phyloP scores from a whole-genome alignment of 192 early-diverging fungal genomes.

The Lobosporangium transversale region DNA sequence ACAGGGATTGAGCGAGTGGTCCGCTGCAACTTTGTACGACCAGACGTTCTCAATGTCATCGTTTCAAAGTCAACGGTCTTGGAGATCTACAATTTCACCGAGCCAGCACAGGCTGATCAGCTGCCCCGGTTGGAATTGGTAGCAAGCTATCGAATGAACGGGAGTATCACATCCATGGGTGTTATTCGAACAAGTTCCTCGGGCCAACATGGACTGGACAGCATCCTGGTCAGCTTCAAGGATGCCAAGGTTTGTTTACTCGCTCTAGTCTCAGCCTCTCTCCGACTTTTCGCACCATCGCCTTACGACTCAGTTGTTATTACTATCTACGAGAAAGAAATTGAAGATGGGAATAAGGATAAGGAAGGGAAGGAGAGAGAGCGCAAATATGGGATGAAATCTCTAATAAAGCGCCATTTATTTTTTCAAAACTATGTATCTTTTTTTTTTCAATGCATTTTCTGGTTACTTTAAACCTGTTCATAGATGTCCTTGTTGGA shows the following conservation, averaged over 20 bases:
- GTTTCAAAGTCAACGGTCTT: conserved; percentile 72
- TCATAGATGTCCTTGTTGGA: conserved; percentile 91
- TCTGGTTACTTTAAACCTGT: background rate
- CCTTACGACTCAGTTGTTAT: too few relatives aligned
- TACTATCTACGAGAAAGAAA: too few relatives aligned
- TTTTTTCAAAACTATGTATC: conserved; percentile 9
- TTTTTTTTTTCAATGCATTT: background rate
- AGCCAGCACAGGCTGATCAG: conserved; percentile 58
- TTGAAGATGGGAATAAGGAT: too few relatives aligned
- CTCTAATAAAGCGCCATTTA: conserved; percentile 22
- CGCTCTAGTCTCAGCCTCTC: background rate
- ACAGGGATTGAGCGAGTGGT: conserved; percentile 70
- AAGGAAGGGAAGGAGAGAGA: background rate
- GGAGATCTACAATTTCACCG: conserved; percentile 74
- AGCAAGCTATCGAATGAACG: conserved; percentile 71
- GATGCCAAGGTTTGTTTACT: conserved; percentile 82
- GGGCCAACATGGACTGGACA: conserved; percentile 73
- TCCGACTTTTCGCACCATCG: too few relatives aligned
- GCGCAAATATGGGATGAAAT: background rate
- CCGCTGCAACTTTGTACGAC: conserved; percentile 68
- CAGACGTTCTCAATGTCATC: conserved; percentile 69
- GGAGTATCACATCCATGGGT: conserved; percentile 76
- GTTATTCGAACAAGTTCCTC: conserved; percentile 72
- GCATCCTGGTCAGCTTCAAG: conserved; percentile 78
- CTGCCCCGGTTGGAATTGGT: conserved; percentile 68